Conservation (phyloP, 2,329 filamentous ascomycete genomes). For the Aspergillus sp. region DNA sequence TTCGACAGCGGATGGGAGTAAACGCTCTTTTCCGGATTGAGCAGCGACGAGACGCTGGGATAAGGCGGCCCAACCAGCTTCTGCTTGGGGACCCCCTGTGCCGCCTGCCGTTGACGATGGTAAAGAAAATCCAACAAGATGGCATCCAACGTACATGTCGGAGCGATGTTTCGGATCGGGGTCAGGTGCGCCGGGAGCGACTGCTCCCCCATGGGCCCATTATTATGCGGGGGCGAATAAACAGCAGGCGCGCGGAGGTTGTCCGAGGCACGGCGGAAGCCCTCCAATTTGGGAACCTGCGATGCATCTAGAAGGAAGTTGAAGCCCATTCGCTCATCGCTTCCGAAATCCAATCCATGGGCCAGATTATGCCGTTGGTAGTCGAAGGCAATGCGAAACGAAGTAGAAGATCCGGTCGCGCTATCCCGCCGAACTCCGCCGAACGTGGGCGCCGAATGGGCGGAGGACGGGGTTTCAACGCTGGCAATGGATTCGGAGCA, state of each 20-base stretch:
- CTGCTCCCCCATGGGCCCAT: constrained; percentile 24
- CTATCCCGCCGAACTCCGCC: constrained; percentile 27
- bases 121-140: constrained; percentile 79
- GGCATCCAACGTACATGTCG: constrained; percentile 74
- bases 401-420: constrained; percentile 23
- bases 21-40: constrained; percentile 65
- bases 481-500: constrained; percentile 31
- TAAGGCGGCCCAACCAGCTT: constrained; percentile 75
- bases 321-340: constrained; percentile 66
- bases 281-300: constrained; percentile 54
- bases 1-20: constrained; percentile 76
- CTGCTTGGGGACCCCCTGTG: constrained; percentile 63
- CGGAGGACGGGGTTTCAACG: constrained; percentile 30
- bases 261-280: constrained; percentile 35
- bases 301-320: constrained; percentile 69
- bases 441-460: constrained; percentile 25
- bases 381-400: constrained; percentile 43
- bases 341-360: constrained; percentile 59
- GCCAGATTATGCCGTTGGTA: constrained; percentile 44
- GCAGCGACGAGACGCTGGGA: constrained; percentile 74
- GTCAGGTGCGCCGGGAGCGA: constrained; percentile 35
- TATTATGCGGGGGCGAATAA: constrained; percentile 26
- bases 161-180: constrained; percentile 59
- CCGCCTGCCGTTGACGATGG: constrained; percentile 64
- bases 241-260: constrained; percentile 21